A percentile compares a stretch with the other conserved stretches of the same genome.
These are phyloP conservation scores for Cladosporium sp. DNA, from an alignment of 2,329 filamentous ascomycete species.

Conservation along the genomic window DNA sequence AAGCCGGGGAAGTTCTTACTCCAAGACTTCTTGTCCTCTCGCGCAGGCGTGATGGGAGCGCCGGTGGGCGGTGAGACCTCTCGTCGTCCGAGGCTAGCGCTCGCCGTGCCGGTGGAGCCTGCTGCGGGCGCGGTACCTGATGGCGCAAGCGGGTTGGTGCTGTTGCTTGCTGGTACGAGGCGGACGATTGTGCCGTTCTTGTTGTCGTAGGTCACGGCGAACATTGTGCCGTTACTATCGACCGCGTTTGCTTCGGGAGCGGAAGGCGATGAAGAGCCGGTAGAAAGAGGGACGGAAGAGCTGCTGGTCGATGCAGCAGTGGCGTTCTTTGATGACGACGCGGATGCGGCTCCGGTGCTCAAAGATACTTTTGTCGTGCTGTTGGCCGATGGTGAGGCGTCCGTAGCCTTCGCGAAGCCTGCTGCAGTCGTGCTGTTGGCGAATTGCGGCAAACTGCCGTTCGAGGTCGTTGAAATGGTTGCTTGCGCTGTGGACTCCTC, in stretches of 20 bases:
- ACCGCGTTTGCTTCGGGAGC: background rate
- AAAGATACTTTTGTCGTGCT: background rate
- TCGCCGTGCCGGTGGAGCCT: background rate
- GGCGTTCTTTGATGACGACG: background rate
- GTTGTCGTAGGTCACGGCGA: constrained; percentile 7
- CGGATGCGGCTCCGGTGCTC: background rate
- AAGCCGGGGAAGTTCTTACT: background rate
- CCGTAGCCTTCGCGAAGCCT: constrained; percentile 2
- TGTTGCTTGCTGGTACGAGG: constrained; percentile 2
- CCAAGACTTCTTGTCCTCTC: background rate
- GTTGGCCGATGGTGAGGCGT: background rate
- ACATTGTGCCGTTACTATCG: constrained; percentile 9
- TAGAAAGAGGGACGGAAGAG: background rate
- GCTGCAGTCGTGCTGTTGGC: background rate
- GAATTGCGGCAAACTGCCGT: background rate
- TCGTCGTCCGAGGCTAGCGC: constrained; percentile 3
- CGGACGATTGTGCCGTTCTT: constrained; percentile 10
- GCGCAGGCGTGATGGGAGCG: constrained; percentile 3
- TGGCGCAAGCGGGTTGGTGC: background rate
- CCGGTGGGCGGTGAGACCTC: background rate
- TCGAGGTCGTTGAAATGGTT: background rate
- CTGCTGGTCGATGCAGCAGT: background rate
- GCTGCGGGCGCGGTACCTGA: background rate
- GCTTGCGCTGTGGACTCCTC: background rate
- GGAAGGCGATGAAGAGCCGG: background rate